Conservation (phyloP, 345 rosid species). For the Streptanthus diversifolius region DNA sequence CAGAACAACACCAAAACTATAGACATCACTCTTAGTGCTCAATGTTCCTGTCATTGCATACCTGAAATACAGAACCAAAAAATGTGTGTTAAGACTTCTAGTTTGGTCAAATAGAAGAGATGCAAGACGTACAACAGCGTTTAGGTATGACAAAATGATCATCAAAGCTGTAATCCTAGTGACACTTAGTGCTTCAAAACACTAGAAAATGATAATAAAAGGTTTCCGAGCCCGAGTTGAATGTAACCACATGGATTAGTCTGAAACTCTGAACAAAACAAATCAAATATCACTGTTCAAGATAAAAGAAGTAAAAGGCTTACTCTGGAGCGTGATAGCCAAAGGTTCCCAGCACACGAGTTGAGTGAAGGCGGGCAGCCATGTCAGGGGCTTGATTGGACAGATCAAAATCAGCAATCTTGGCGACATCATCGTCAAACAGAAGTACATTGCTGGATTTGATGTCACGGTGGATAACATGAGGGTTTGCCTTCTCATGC, state of each 20-base stretch:
- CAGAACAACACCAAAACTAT: constrained; percentile 80
- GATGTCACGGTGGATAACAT: constrained; percentile 78
- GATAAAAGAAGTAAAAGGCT: constrained; percentile 25
- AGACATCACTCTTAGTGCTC: constrained; percentile 84
- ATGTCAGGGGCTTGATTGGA: constrained; percentile 96
- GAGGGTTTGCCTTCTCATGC: constrained; percentile 89
- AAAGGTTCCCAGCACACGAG: constrained; percentile 93
- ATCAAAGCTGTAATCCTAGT: neutral
- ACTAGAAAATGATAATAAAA: constrained; percentile 3
- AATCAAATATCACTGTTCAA: neutral
- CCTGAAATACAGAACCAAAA: constrained; percentile 37
- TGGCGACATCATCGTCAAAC: constrained; percentile 84
- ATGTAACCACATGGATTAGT: constrained; percentile 13
- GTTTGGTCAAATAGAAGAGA: neutral
- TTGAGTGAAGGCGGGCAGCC: constrained; percentile 93
- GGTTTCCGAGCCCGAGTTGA: neutral
- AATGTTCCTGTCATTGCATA: constrained; percentile 84
- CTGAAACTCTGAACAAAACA: neutral
- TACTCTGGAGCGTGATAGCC: constrained; percentile 99
- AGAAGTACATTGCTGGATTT: constrained; percentile 90
- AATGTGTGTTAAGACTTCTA: neutral
- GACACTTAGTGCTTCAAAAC: neutral
- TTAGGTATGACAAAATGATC: neutral
- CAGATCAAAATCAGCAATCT: constrained; percentile 94
- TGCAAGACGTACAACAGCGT: neutral